Evolutionary conservation across 2,329 filamentous ascomycete genomes (phyloP), one percentile per base, ranked within the genome.

Genomic region (Hymenoscyphus salicellus): DNA sequence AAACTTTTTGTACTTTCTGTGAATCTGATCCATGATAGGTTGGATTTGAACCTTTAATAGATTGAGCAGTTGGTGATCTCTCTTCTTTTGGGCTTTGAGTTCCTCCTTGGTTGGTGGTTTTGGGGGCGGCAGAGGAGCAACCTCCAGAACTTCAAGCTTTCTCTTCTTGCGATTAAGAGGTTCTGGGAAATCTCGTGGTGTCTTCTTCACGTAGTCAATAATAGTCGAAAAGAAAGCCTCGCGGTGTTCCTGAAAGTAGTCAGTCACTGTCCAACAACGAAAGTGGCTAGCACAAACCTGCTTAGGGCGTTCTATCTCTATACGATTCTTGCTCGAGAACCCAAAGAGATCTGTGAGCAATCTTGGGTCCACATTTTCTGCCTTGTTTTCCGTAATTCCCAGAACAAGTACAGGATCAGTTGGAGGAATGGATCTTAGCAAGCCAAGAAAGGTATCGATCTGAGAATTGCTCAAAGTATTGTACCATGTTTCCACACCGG

Each of bases 11-110:
- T 97, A 96, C 75, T 90, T 93, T 67, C 84, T 83, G 76, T 96
- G 95, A 75, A 99, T 92, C 78, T 97, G 92, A 71, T 99, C 94
- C 93, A 99, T 97, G 70, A 98, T 92, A 1, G 92, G 92, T 77
- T 97, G 93, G 62, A 99, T 87, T 61, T 89, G 83, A 46, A 96
- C 88, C 80, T 98, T 99, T 69, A 99, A 81, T 65, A 89, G 81
- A 75, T 98, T 97, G 62, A 98, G 83, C 11, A 89, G 86, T 68
- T 94, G 88, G 58, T 92, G 88, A 74, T 99, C 96, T 67, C 86
- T 86, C 77, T 92, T 90, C 77, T 90, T 90, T 75, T 94, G 87
- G 2, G 85, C 86, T 75, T 92, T 93, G 65, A 91, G 83, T 73
- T 97, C 91, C 63, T 90, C 90, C 75, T 93, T 93, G 32, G 88